Conservation (phyloP, 1,139 yeast species). For the Keqinozyma sinolaborantium region DNA sequence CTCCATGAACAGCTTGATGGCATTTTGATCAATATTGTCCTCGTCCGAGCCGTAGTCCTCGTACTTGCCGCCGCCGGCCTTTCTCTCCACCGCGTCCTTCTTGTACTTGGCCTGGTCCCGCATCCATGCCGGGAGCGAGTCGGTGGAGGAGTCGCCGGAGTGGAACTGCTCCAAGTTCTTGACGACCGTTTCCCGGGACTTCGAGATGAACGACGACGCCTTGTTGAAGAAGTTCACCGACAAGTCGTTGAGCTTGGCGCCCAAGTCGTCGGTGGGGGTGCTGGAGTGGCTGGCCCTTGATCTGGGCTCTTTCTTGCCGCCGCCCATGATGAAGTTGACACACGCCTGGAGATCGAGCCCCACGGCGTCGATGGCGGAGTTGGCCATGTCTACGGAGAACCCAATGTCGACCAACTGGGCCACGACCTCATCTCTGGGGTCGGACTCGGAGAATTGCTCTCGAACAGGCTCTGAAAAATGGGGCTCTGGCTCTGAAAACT, state of each 20-base stretch:
- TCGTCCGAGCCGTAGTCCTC: conserved; percentile 44
- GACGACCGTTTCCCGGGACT: conserved; percentile 59
- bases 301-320: conserved; percentile 14
- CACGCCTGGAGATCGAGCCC: conserved; percentile 67
- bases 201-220: conserved; percentile 59
- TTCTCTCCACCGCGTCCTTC: conserved; percentile 35
- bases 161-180: conserved; percentile 62
- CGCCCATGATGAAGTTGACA: conserved; percentile 62
- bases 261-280: conserved; percentile 12
- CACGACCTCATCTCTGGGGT: conserved; percentile 45
- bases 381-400: conserved; percentile 60
- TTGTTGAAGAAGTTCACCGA: conserved; percentile 60
- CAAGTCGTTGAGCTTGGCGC: conserved; percentile 50
- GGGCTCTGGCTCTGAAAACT: conserved; percentile 12
- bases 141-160: conserved; percentile 16
- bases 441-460: conserved; percentile 3
- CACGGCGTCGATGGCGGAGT: conserved; percentile 52
- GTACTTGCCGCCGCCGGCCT: conserved; percentile 27
- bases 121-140: conserved; percentile 80
- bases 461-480: conserved; percentile 1
- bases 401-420: conserved; percentile 83
- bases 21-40: conserved; percentile 42
- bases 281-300: conserved; percentile 4
- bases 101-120: conserved; percentile 50
- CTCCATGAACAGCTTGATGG: conserved; percentile 37